Conservation (phyloP, 2,329 filamentous ascomycete species). For the Xylariales sp. region DNA sequence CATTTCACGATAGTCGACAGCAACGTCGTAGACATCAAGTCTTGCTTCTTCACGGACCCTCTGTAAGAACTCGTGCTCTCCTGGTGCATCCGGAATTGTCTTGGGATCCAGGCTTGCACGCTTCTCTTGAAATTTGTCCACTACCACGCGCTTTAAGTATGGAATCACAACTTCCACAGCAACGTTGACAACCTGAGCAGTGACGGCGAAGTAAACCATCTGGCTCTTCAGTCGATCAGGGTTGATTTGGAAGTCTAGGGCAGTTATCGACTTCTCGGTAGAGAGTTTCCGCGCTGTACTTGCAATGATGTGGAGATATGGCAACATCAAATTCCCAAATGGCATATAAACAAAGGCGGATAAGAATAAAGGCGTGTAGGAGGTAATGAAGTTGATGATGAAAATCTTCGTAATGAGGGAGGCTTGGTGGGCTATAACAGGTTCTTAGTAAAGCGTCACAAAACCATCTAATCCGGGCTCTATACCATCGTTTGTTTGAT, state of each 20-base stretch:
- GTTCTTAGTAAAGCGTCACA: conserved; percentile 39
- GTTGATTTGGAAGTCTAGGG: conserved; percentile 80
- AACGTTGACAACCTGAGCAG: conserved; percentile 90
- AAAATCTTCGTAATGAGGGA: conserved; percentile 94
- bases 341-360: conserved; percentile 96
- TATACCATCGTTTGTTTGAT: conserved; percentile 80
- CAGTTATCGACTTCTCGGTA: conserved; percentile 76
- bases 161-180: conserved; percentile 87
- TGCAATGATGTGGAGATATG: conserved; percentile 86
- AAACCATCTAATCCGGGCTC: neutral
- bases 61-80: conserved; percentile 83
- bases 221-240: conserved; percentile 85
- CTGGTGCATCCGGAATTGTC: conserved; percentile 72
- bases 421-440: conserved; percentile 73
- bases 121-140: conserved; percentile 77
- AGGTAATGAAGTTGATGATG: conserved; percentile 95
- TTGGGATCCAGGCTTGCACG: conserved; percentile 65
- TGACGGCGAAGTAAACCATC: conserved; percentile 96
- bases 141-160: conserved; percentile 82
- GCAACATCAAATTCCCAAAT: conserved; percentile 85
- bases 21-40: conserved; percentile 88
- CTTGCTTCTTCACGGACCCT: conserved; percentile 86
- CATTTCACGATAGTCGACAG: conserved; percentile 93
- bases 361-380: conserved; percentile 90
- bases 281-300: conserved; percentile 80